Conservation (phyloP, 352 stramenopile genomes). For the Peronospora farinosa region DNA sequence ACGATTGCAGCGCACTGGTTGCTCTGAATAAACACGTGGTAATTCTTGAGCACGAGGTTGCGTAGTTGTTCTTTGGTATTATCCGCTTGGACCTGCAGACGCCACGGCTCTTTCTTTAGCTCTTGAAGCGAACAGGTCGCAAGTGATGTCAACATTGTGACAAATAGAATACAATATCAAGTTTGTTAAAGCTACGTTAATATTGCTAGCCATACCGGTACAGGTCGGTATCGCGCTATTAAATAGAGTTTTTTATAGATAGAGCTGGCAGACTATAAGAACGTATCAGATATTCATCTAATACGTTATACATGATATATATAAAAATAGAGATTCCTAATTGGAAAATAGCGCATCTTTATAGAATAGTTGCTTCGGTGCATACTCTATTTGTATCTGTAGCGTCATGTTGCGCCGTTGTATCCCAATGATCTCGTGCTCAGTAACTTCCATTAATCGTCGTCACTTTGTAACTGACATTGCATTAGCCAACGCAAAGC, state of each 20-base stretch:
- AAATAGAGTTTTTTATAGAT: no score
- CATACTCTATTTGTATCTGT: no score
- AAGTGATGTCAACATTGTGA: constrained; percentile 25
- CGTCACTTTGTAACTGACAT: constrained; percentile 40
- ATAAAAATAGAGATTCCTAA: no score
- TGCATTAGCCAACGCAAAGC: constrained; percentile 20
- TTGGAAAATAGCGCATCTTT: no score
- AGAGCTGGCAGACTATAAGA: no score
- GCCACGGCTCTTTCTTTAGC: constrained; percentile 80
- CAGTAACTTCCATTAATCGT: constrained; percentile 13
- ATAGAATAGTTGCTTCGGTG: no score
- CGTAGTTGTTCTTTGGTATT: constrained; percentile 70
- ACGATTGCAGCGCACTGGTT: constrained; percentile 82
- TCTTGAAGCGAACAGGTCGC: constrained; percentile 66
- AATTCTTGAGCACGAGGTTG: constrained; percentile 82
- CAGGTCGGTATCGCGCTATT: background rate
- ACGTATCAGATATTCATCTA: no score
- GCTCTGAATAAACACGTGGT: constrained; percentile 89
- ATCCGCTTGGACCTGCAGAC: constrained; percentile 76
- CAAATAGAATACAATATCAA: background rate
- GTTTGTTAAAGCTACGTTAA: background rate
- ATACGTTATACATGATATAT: no score
- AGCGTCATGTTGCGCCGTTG: no score
- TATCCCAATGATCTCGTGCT: background rate
- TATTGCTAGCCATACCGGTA: background rate